phyloP scores from a whole-genome alignment of 2,329 filamentous ascomycete genomes.

The Botrytis cinerea region DNA sequence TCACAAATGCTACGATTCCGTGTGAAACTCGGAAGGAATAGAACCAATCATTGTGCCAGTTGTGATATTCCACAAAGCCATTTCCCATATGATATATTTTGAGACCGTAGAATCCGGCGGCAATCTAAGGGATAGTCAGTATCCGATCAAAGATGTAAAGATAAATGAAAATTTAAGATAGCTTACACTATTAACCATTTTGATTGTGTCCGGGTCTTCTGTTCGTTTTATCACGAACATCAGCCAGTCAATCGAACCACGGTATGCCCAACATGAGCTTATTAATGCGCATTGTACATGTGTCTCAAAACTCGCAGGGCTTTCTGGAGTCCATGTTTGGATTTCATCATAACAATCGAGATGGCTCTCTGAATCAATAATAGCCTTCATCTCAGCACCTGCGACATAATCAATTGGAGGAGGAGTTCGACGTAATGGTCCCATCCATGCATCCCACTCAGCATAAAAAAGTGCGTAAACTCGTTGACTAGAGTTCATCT shows the following conservation, averaged over 20 bases:
- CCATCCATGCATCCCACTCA: conserved; percentile 18
- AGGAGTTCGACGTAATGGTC: not conserved
- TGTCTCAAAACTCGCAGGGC: not conserved
- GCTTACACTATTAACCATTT: conserved; percentile 8
- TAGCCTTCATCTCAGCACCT: not conserved
- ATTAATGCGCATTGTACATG: not conserved
- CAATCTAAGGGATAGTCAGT: not conserved
- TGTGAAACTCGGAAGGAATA: not conserved
- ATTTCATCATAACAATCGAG: not conserved
- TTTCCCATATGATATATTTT: not conserved
- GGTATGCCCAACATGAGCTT: not conserved
- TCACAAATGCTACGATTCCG: not conserved
- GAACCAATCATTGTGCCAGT: conserved; percentile 6
- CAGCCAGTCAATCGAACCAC: not conserved
- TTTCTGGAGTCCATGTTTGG: not conserved
- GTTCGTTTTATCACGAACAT: not conserved
- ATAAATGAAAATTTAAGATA: not conserved
- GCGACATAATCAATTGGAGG: not conserved
- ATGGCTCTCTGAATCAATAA: not conserved
- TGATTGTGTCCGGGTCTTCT: not conserved
- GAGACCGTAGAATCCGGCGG: not conserved
- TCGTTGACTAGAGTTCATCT: not conserved
- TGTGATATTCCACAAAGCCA: conserved; percentile 2
- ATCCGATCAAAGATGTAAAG: not conserved
- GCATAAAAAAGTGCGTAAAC: conserved; percentile 9